A percentile compares a stretch with the other conserved stretches of the same genome.
Conservation (phyloP, 1,284 basidiomycete genomes). For the Trichosporon sp. region DNA sequence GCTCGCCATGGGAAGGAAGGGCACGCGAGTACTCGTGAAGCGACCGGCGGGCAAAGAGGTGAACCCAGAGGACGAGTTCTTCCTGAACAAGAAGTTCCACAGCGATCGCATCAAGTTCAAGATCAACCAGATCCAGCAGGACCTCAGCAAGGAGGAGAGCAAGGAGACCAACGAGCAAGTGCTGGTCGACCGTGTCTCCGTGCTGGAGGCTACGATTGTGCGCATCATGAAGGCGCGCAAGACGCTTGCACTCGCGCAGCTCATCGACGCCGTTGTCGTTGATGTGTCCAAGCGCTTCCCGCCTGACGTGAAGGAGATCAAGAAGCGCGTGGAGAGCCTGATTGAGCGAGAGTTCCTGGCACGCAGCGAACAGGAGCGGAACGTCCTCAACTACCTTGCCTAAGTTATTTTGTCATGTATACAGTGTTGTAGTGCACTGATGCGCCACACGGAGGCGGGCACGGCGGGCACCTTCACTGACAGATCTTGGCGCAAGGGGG, state of each 20-base stretch:
- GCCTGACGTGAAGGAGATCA: constrained; percentile 61
- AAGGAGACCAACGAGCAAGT: constrained; percentile 75
- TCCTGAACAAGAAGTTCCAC: constrained; percentile 75
- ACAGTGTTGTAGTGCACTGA: not conserved
- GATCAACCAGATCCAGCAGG: constrained; percentile 94
- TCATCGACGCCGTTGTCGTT: constrained; percentile 56
- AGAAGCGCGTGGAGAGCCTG: constrained; percentile 70
- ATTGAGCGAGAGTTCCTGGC: constrained; percentile 72
- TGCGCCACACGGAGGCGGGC: not conserved
- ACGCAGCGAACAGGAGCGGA: constrained; percentile 59
- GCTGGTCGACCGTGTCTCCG: constrained; percentile 75
- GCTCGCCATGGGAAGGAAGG: constrained; percentile 80
- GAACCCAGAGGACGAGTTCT: constrained; percentile 67
- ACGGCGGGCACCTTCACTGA: no score
- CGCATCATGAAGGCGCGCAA: constrained; percentile 90
- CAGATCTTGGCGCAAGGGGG: not conserved
- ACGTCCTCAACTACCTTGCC: constrained; percentile 70
- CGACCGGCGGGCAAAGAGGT: constrained; percentile 74
- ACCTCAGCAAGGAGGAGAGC: constrained; percentile 81
- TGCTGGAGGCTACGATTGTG: constrained; percentile 88
- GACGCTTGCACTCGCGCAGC: constrained; percentile 69
- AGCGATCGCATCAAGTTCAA: constrained; percentile 75
- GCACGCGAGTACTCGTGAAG: constrained; percentile 71
- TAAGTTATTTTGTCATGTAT: constrained; percentile 31
- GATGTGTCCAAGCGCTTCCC: constrained; percentile 58